phyloP scores from a whole-genome alignment of 2,329 filamentous ascomycete genomes.

The Emmonsiellopsis sp. region DNA sequence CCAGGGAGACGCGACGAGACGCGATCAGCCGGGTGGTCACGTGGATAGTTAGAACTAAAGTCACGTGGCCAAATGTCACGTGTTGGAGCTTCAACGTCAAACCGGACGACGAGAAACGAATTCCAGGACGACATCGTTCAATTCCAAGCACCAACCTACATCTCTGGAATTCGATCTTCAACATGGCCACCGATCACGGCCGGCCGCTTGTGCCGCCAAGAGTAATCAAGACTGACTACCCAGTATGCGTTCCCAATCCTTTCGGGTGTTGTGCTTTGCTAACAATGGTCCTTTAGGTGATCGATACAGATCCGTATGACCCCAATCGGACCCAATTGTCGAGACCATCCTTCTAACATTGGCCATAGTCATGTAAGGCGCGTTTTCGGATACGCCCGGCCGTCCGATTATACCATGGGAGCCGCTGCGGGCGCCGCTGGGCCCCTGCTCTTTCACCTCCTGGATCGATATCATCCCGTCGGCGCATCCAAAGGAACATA shows the following conservation, averaged over 20 bases:
- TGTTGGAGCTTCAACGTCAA: neutral
- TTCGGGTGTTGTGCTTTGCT: neutral
- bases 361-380: slow-evolving; percentile 71
- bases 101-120: neutral
- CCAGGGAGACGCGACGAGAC: neutral
- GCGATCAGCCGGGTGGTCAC: neutral
- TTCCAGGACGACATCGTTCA: neutral
- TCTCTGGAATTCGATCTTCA: neutral
- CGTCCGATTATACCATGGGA: slow-evolving; percentile 71
- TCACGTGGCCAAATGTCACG: neutral
- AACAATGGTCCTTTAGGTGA: slow-evolving; percentile 56
- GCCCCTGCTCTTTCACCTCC: slow-evolving; percentile 67
- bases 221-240: slow-evolving; percentile 72
- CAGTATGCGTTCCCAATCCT: slow-evolving; percentile 50
- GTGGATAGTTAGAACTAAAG: neutral
- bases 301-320: slow-evolving; percentile 95
- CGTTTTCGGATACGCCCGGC: slow-evolving; percentile 77
- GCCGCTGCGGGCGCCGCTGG: slow-evolving; percentile 57
- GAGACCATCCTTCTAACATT: slow-evolving; percentile 18
- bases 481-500: slow-evolving; percentile 77
- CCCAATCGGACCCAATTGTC: slow-evolving; percentile 7
- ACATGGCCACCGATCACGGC: slow-evolving; percentile 30
- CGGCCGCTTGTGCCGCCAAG: slow-evolving; percentile 61
- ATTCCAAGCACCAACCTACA: neutral
- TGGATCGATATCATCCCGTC: slow-evolving; percentile 80